Conservation (phyloP, 1,284 basidiomycete species). For the Sanghuangporus baumii region DNA sequence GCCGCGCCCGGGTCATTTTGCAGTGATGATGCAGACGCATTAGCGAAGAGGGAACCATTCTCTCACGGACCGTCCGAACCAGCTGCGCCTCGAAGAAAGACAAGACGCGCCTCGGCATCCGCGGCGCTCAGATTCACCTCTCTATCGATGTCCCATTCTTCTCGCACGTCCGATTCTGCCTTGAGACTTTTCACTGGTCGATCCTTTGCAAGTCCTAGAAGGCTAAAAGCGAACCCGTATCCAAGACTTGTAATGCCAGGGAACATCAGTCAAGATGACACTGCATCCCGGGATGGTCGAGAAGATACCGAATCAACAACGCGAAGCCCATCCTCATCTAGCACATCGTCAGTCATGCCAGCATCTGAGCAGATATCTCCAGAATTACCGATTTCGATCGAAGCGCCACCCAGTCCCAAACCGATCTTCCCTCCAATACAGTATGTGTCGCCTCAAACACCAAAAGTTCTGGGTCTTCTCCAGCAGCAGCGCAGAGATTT, state of each 20-base stretch:
- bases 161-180: not conserved
- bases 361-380: not conserved
- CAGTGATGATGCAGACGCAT: not conserved
- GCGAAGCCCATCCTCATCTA: not conserved
- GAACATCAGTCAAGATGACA: not conserved
- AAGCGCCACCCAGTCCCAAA: not conserved
- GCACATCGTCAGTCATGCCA: not conserved
- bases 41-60: not conserved
- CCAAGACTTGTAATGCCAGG: not conserved
- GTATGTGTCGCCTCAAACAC: not conserved
- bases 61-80: not conserved
- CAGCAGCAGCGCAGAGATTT: not conserved
- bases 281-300: not conserved
- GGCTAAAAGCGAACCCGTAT: not conserved
- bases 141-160: not conserved
- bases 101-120: not conserved
- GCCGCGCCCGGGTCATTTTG: not conserved
- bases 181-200: not conserved
- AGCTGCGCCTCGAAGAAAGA: not conserved
- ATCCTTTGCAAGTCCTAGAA: not conserved
- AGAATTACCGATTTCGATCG: not conserved
- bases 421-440: not conserved
- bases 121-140: not conserved
- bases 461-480: not conserved
- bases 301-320: not conserved